These are phyloP conservation scores for Sphagnum fallax DNA, from an alignment of 228 moss, liverwort and hornwort species.

Conservation along the genomic window DNA sequence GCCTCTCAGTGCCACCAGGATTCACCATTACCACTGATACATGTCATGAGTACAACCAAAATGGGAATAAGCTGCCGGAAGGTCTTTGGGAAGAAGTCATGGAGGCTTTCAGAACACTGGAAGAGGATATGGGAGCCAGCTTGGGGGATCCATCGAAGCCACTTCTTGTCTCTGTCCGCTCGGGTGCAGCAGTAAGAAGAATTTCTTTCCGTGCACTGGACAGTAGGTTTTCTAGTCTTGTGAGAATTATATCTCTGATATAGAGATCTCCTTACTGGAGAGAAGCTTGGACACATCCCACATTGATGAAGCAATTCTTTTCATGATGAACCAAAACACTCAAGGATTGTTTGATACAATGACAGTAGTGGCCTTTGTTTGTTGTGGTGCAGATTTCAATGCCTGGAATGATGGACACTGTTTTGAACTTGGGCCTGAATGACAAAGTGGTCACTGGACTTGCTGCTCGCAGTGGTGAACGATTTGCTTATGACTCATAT, in stretches of 20 bases:
- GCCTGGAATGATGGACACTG: conserved; percentile 99
- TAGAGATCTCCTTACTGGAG: no score
- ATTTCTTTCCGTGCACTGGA: no score
- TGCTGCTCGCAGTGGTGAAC: conserved; percentile 68
- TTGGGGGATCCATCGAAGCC: conserved; percentile 74
- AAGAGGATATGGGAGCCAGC: conserved; percentile 68
- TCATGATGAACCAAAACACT: no score
- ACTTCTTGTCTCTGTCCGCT: conserved; percentile 91
- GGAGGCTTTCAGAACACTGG: conserved; percentile 57
- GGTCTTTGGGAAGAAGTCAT: conserved; percentile 89
- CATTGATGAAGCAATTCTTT: no score
- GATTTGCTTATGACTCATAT: conserved; percentile 90
- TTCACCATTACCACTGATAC: conserved; percentile 90
- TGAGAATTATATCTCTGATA: no score
- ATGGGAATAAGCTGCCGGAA: conserved; percentile 61
- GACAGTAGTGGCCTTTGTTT: no score
- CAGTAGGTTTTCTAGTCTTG: no score
- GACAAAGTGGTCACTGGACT: conserved; percentile 84
- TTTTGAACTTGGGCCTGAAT: conserved; percentile 83
- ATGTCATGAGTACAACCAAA: conserved; percentile 70
- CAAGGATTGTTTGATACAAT: no score
- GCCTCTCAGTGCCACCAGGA: conserved; percentile 91
- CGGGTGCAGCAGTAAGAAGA: conserved; percentile 80
- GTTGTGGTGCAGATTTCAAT: conserved; percentile 65
- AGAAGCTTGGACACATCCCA: no score